A percentile compares a stretch with the other conserved stretches of the same genome.
Evolutionary conservation across 768 basidiomycete species (phyloP).

Genomic region (Tricholoma furcatifolium): DNA sequence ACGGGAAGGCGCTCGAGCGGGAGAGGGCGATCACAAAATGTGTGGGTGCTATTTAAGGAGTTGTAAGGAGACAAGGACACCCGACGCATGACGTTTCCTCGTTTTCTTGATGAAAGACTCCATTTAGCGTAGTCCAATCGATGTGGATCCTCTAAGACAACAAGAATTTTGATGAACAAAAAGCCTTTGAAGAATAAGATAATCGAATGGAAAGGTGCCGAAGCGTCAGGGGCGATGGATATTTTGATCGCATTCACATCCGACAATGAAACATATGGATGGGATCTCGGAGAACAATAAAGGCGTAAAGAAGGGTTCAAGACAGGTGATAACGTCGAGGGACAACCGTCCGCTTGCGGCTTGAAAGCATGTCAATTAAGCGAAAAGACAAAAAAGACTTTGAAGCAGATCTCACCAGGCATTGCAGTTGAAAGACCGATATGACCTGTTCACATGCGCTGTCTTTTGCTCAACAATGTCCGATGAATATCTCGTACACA

Average conservation of each 20-base stretch:
- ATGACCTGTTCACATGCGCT: conserved; percentile 25
- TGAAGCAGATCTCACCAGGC: conserved; percentile 6
- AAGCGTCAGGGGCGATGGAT: background rate
- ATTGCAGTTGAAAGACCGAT: background rate
- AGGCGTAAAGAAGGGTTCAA: conserved; percentile 6
- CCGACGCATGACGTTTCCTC: conserved; percentile 2
- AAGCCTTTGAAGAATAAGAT: conserved; percentile 10
- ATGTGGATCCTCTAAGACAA: background rate
- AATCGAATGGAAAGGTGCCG: conserved; percentile 3
- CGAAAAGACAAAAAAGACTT: background rate
- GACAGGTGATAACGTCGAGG: background rate
- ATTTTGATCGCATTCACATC: background rate
- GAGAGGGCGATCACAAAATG: background rate
- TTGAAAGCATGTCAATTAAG: conserved; percentile 4
- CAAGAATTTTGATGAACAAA: conserved; percentile 3
- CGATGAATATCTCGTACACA: conserved; percentile 40
- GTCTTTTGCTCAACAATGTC: conserved; percentile 33
- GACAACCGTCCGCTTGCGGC: background rate
- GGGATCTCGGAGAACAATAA: conserved; percentile 17
- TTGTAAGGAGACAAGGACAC: conserved; percentile 2
- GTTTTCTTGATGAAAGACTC: background rate
- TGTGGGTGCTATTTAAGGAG: conserved; percentile 4
- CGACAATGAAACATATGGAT: conserved; percentile 7
- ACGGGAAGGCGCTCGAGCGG: background rate
- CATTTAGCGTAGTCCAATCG: background rate